Evolutionary conservation across 257 asterid genomes (phyloP).

Genomic region (Salvia hispanica): DNA sequence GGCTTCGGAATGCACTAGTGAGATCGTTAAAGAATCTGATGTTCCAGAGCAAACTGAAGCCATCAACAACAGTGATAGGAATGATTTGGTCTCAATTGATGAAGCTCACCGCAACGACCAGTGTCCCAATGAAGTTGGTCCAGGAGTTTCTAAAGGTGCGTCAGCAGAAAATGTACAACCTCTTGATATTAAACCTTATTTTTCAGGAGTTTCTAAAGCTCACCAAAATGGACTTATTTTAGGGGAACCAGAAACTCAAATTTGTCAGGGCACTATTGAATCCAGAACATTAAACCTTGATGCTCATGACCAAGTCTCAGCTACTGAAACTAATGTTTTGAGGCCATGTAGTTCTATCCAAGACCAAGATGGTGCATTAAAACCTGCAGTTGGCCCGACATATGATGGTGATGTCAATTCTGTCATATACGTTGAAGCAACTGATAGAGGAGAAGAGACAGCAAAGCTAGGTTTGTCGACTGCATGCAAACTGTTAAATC

Average conservation of each 20-base stretch:
- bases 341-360: constrained; percentile 52
- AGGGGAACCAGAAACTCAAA: constrained; percentile 36
- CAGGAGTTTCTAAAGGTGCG: constrained; percentile 39
- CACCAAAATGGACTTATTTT: constrained; percentile 39
- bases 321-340: constrained; percentile 40
- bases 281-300: constrained; percentile 33
- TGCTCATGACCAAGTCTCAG: constrained; percentile 36
- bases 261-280: constrained; percentile 36
- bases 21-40: constrained; percentile 42
- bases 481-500: constrained; percentile 18
- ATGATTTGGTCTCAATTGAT: constrained; percentile 31
- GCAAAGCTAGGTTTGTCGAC: constrained; percentile 52
- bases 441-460: constrained; percentile 40
- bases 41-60: constrained; percentile 30
- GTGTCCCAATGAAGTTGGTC: constrained; percentile 36
- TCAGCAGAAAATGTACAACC: constrained; percentile 35
- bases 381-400: constrained; percentile 34
- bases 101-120: constrained; percentile 30
- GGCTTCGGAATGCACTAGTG: constrained; percentile 40
- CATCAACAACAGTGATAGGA: constrained; percentile 36
- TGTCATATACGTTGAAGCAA: constrained; percentile 35
- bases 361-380: constrained; percentile 40
- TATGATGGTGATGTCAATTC: constrained; percentile 38
- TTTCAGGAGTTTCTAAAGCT: too few species aligned
- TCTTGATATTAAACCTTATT: too few species aligned